Base-by-base conservation (phyloP, 805 yeast genomes). In the Wickerhamomyces bovis region DNA sequence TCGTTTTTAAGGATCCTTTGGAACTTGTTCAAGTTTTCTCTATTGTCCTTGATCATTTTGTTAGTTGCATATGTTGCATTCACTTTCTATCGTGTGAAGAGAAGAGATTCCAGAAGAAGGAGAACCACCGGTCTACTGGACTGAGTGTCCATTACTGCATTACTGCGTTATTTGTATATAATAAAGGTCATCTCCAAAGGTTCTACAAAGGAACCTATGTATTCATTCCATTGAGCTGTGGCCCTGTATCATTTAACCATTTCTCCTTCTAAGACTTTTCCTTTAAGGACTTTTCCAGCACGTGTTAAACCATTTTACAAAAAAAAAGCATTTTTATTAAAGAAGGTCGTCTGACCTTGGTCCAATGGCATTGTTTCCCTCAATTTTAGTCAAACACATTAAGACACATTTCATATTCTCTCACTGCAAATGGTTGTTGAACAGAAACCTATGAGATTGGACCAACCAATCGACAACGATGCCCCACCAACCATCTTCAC, bases 401-500 rank as follows among this genome's bases (percentile, higher is more conserved):
- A n/a, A n/a, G n/a, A n/a, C n/a, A n/a, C 6, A 31, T 6, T 31
- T 6, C 19, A 31, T 33, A 33, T 16, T 16, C 20, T 4, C 31
- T 4, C 31, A 3, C 6, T 13, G 31, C 6, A 28, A 12, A 33
- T 33, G 36, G 19, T 10, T 33, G 36, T 18, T 33, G 36, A 16
- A 16, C 89, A 83, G 57, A 72, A 75, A 40, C 75, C 74, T 22
- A 73, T 78, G 19, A 70, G 75, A 42, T 71, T 80, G 49, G 72
- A 72, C 51, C 65, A 71, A 51, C 88, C 89, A 7, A 63, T 85
- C 45, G 76, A 80, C 48, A 63, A 57, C 1, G 67, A 71, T 31
- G 73, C 72, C 1, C 75, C 79, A 15, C 70, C 88, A 11, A 76
- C 76, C 1, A 76, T 85, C 35, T 67, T 63, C 41, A 68, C 78